Percentiles rank a stretch among this genome's conserved stretches.
These are phyloP conservation scores for Staphylotrichum longicolle DNA, from an alignment of 495 filamentous ascomycete species.

Conservation along the genomic window DNA sequence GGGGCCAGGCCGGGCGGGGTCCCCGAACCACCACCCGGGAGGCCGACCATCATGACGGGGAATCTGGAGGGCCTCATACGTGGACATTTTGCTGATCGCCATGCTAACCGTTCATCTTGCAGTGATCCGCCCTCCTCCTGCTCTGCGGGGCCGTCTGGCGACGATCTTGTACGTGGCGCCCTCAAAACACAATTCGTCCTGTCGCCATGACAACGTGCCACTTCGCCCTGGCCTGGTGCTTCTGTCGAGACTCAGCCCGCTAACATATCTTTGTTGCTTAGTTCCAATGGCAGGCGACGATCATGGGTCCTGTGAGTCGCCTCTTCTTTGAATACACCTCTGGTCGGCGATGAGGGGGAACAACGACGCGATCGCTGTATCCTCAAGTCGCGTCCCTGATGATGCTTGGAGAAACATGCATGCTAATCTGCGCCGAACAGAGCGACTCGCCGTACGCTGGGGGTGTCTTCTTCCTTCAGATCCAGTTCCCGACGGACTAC, in stretches of 20 bases:
- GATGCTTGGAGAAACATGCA: not conserved
- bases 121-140: conserved; percentile 99
- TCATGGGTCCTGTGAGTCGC: conserved; percentile 97
- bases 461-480: conserved; percentile 96
- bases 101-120: conserved; percentile 43
- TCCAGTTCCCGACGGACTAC: conserved; percentile 99
- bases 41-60: not conserved
- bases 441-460: conserved; percentile 94
- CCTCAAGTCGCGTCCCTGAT: no score
- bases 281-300: conserved; percentile 99
- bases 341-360: not conserved
- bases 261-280: conserved; percentile 45
- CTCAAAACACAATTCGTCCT: conserved; percentile 14
- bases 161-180: conserved; percentile 80
- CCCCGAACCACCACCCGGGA: not conserved
- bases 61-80: not conserved
- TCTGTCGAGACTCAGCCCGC: conserved; percentile 7
- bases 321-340: conserved; percentile 1
- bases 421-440: conserved; percentile 42
- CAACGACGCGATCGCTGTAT: not conserved
- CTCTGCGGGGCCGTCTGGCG: conserved; percentile 92
- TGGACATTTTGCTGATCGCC: conserved; percentile 1
- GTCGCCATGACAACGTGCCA: conserved; percentile 10
- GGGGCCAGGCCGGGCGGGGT: conserved; percentile 29
- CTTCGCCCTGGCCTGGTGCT: no score